Evolutionary conservation across 163 green algal genomes (phyloP).

Genomic region (Chloromonas sp.): DNA sequence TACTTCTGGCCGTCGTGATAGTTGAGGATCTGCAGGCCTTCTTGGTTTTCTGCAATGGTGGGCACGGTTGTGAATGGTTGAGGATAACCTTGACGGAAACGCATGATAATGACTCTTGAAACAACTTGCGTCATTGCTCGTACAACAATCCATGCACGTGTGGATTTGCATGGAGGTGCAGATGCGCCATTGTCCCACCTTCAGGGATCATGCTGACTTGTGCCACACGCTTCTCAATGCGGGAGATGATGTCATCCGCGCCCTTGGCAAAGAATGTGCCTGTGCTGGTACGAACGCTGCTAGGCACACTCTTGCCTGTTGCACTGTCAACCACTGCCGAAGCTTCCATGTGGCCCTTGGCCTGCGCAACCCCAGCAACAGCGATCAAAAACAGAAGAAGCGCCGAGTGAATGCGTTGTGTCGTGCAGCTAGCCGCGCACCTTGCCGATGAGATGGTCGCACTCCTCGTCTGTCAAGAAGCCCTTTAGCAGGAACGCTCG

Average conservation of each 20-base stretch:
- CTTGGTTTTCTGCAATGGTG: constrained; percentile 48
- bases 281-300: constrained; percentile 34
- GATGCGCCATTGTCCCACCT: constrained; percentile 11
- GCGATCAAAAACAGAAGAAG: not conserved
- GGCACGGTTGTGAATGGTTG: not conserved
- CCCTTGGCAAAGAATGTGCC: constrained; percentile 42
- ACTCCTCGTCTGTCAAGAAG: constrained; percentile 58
- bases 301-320: constrained; percentile 38
- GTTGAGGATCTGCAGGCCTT: constrained; percentile 71
- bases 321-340: constrained; percentile 50
- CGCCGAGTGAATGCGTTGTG: not conserved
- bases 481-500: constrained; percentile 49
- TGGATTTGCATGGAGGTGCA: too few species aligned
- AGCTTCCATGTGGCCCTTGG: constrained; percentile 30
- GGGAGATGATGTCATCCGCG: constrained; percentile 41
- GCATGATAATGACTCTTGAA: too few species aligned
- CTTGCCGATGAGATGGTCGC: constrained; percentile 54
- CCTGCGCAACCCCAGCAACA: constrained; percentile 8
- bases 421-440: constrained; percentile 16
- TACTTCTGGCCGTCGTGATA: constrained; percentile 82
- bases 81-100: too few species aligned
- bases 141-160: too few species aligned
- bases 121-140: too few species aligned
- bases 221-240: constrained; percentile 60
- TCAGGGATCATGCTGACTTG: constrained; percentile 59